A percentile compares a stretch with the other conserved stretches of the same genome.
Evolutionary conservation across 139 green algal genomes (phyloP).

Genomic region (Tetradesmus lagerheimii): DNA sequence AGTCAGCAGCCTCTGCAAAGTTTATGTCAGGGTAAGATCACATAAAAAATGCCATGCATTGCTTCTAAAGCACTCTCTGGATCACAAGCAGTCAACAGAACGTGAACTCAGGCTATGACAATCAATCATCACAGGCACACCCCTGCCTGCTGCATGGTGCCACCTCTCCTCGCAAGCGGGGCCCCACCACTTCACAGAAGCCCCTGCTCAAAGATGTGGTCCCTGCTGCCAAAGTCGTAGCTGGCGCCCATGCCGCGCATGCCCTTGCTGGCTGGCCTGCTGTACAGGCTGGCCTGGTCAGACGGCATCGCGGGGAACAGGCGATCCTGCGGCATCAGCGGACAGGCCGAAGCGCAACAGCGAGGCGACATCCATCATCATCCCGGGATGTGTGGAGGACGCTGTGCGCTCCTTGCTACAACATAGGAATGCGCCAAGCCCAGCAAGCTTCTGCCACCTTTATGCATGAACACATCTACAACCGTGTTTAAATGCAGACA

Average conservation of each 20-base stretch:
- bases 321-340: neutral
- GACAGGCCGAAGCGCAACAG: neutral
- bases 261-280: neutral
- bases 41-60: no score
- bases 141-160: neutral
- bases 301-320: neutral
- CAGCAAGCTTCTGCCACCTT: no score
- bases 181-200: neutral
- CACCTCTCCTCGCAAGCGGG: no score
- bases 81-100: neutral
- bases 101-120: neutral
- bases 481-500: no score
- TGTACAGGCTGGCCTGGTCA: conserved; percentile 20
- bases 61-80: no score
- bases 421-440: no score
- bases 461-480: no score
- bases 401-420: no score
- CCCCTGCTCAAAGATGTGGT: conserved; percentile 39
- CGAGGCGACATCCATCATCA: neutral
- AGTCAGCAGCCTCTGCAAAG: no score
- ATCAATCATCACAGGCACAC: neutral
- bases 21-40: no score
- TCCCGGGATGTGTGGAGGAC: no score
- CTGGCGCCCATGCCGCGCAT: conserved; percentile 3
- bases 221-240: conserved; percentile 24